Evolutionary conservation across 2,329 filamentous ascomycete species (phyloP).

Genomic region (Elsinoe perseae): DNA sequence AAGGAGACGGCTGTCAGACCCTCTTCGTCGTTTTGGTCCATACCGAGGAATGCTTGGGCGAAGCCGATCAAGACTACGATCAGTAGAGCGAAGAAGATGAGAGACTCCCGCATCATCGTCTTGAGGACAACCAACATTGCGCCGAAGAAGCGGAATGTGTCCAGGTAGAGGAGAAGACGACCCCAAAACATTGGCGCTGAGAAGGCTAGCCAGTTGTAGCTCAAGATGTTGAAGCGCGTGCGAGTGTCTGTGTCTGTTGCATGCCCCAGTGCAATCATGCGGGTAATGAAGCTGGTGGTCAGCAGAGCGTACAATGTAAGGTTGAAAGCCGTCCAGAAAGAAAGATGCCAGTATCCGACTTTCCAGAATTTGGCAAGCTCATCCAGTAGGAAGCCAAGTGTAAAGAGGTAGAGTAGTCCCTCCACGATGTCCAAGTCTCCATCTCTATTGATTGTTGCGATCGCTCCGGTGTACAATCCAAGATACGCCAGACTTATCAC

Average conservation of each 20-base stretch:
- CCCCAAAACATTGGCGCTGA: conserved; percentile 96
- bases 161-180: conserved; percentile 82
- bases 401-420: conserved; percentile 80
- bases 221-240: conserved; percentile 63
- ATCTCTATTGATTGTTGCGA: conserved; percentile 83
- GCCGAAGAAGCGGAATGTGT: conserved; percentile 90
- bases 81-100: conserved; percentile 93
- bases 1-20: conserved; percentile 55
- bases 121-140: conserved; percentile 97
- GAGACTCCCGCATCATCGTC: conserved; percentile 56
- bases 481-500: conserved; percentile 77
- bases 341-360: conserved; percentile 80
- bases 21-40: conserved; percentile 78
- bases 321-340: conserved; percentile 98
- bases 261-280: conserved; percentile 69
- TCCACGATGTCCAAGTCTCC: conserved; percentile 83
- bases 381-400: conserved; percentile 81
- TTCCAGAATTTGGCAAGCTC: conserved; percentile 88
- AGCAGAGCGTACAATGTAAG: conserved; percentile 71
- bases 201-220: conserved; percentile 92
- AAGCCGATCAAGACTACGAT: conserved; percentile 78
- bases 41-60: conserved; percentile 85
- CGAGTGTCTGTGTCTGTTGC: conserved; percentile 44
- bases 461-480: conserved; percentile 75
- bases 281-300: conserved; percentile 66